Base-by-base conservation (phyloP, 2,329 filamentous ascomycete genomes). In the Ceratocystis albifundus region DNA sequence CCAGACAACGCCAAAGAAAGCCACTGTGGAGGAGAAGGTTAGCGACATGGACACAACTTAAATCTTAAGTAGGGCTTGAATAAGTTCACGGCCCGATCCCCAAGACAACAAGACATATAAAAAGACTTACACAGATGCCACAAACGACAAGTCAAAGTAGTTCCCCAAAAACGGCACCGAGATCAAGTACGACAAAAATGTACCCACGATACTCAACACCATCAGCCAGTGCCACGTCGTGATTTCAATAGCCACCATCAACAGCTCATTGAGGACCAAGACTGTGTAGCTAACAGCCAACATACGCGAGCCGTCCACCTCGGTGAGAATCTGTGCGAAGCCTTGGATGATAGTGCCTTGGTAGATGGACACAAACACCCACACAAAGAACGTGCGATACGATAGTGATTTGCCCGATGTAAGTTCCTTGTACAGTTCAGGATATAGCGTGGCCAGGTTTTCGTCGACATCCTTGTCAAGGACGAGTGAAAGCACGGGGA, bases 201-300 rank as follows among this genome's bases (percentile, higher is more conserved):
- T 99, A 15, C 90, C 92, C 4, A 96, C 72, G 68, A 97, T 88
- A 70, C 83, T 87, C 64, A 89, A 78, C 65, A 96, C 87, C 92
- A 97, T 97, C 69, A 93, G 81, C 48, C 88, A 88, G 75, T 97
- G 94, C 94, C 94, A 99, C 0, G 94, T 99, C 2, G 90, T 96
- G 71, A 99, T 89, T 74, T 96, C 89, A 68, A 96, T 90, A 2
- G 92, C 93, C 1, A 97, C 94, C 95, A 99, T 99, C 71, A 95
- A 83, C 68, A 99, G 82, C 74, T 99, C 94, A 75, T 97, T 99
- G 69, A 97, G 79, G 4, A 99, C 86, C 1, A 99, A 83, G 0
- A 91, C 90, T 0, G 93, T 95, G 74, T 96, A 99, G 67, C 87
- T 91, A 59, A 99, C 89, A 28, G 89, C 85, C 65, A 97, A 89